A percentile compares a stretch with the other conserved stretches of the same genome.
phyloP scores from a whole-genome alignment of 2,329 filamentous ascomycete genomes.

The Anisogramma anomala region DNA sequence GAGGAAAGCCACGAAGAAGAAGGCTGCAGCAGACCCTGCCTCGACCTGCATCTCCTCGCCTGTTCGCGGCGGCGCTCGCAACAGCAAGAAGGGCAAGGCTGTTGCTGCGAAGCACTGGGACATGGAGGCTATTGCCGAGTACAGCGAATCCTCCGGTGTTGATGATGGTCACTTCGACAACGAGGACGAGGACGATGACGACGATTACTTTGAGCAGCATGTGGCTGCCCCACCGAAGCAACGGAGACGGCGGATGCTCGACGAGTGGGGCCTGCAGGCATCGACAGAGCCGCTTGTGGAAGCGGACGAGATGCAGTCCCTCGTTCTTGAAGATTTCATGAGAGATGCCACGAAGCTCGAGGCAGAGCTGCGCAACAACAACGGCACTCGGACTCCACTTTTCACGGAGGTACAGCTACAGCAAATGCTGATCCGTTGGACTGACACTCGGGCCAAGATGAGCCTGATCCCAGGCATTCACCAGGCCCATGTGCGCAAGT shows the following conservation, averaged over 20 bases:
- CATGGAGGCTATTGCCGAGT: slow-evolving; percentile 21
- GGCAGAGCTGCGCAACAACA: slow-evolving; percentile 48
- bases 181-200: slow-evolving; percentile 26
- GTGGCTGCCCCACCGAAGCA: slow-evolving; percentile 21
- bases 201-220: slow-evolving; percentile 37
- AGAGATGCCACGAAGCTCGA: slow-evolving; percentile 47
- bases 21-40: slow-evolving; percentile 17
- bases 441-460: slow-evolving; percentile 51
- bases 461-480: slow-evolving; percentile 51
- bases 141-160: slow-evolving; percentile 25
- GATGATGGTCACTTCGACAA: slow-evolving; percentile 25
- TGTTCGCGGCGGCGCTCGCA: slow-evolving; percentile 23
- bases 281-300: slow-evolving; percentile 38
- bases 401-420: slow-evolving; percentile 61
- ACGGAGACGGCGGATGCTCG: slow-evolving; percentile 26
- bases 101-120: slow-evolving; percentile 14
- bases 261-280: slow-evolving; percentile 45
- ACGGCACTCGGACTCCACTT: slow-evolving; percentile 43
- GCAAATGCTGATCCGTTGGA: slow-evolving; percentile 63
- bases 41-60: slow-evolving; percentile 45
- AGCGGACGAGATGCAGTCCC: slow-evolving; percentile 44
- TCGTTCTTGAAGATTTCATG: slow-evolving; percentile 55
- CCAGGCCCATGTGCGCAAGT: slow-evolving; percentile 46
- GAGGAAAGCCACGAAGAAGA: slow-evolving; percentile 24
- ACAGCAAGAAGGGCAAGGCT: slow-evolving; percentile 26